phyloP scores from a whole-genome alignment of 495 filamentous ascomycete species.

The Diplogelasinospora grovesii region DNA sequence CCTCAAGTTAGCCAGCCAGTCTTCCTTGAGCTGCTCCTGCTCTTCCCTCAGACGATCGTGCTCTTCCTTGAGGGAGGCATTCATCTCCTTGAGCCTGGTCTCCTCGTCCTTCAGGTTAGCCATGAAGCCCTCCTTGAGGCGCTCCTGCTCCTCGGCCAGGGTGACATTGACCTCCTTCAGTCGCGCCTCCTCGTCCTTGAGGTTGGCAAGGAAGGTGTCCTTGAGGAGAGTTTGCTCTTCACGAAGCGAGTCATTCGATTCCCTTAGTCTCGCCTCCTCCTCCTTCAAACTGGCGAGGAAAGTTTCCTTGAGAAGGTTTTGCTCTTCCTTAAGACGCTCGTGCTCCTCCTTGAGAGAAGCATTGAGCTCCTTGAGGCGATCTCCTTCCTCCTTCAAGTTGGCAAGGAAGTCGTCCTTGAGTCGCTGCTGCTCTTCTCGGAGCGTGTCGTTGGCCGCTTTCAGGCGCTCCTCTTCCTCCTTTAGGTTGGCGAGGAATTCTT shows the following conservation, averaged over 20 bases:
- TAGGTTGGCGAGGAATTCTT: constrained; percentile 46
- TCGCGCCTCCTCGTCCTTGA: constrained; percentile 12
- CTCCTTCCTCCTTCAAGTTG: constrained; percentile 54
- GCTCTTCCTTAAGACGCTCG: constrained; percentile 42
- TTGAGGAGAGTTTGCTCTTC: constrained; percentile 52
- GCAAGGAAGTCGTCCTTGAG: constrained; percentile 25
- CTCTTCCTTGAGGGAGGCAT: constrained; percentile 10
- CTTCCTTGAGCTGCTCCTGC: constrained; percentile 21
- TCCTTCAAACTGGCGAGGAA: constrained; percentile 20
- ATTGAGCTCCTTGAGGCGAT: constrained; percentile 32
- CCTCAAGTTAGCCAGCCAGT: constrained; percentile 59
- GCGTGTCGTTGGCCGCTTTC: constrained; percentile 1
- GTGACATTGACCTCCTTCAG: constrained; percentile 4
- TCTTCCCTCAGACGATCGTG: constrained; percentile 22
- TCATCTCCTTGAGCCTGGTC: constrained; percentile 2
- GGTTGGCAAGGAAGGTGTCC: constrained; percentile 3
- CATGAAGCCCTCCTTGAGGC: constrained; percentile 1
- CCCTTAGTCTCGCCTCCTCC: constrained; percentile 22
- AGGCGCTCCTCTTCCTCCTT: constrained; percentile 13
- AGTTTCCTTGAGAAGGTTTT: constrained; percentile 19
- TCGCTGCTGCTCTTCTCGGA: constrained; percentile 26
- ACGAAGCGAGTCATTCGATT: constrained; percentile 39
- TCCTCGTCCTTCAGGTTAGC: constrained; percentile 21
- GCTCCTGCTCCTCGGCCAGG: constrained; percentile 5
- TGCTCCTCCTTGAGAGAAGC: constrained; percentile 41